A percentile compares a stretch with the other conserved stretches of the same genome.
Conservation (phyloP, 1,139 yeast species). For the Martiniozyma asiatica region DNA sequence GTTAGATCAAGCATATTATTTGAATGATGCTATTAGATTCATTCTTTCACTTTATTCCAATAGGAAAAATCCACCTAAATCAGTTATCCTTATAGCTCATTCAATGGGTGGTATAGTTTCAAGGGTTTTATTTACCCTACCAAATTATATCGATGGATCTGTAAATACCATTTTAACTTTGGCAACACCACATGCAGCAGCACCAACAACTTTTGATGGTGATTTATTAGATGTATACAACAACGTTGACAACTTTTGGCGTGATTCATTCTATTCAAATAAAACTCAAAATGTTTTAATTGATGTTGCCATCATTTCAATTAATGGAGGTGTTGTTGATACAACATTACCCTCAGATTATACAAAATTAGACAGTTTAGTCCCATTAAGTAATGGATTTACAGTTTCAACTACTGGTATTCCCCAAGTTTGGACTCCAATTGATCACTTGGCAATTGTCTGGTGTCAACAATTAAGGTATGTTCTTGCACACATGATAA, state of each 20-base stretch:
- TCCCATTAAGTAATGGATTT: constrained; percentile 70
- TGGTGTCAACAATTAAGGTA: constrained; percentile 90
- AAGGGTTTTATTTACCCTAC: constrained; percentile 65
- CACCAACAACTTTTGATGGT: constrained; percentile 94
- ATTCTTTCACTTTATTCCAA: constrained; percentile 52
- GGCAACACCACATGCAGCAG: constrained; percentile 86
- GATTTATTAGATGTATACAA: constrained; percentile 68
- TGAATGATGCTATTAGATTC: constrained; percentile 75
- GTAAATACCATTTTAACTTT: constrained; percentile 78
- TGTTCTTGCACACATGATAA: constrained; percentile 44
- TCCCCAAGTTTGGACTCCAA: constrained; percentile 87
- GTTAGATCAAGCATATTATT: constrained; percentile 86
- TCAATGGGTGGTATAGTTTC: constrained; percentile 97
- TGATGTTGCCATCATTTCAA: constrained; percentile 53
- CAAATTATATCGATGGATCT: constrained; percentile 60
- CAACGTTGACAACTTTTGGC: constrained; percentile 73
- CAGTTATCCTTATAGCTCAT: constrained; percentile 79
- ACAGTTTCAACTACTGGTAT: constrained; percentile 78
- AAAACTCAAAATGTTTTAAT: constrained; percentile 16
- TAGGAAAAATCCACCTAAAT: constrained; percentile 24
- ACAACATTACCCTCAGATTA: constrained; percentile 87
- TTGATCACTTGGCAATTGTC: constrained; percentile 90
- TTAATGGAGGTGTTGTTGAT: constrained; percentile 87
- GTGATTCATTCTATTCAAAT: constrained; percentile 33
- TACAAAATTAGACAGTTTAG: constrained; percentile 59